These are phyloP conservation scores for Fusarium longipes DNA, from an alignment of 2,329 filamentous ascomycete species.

Conservation along the genomic window DNA sequence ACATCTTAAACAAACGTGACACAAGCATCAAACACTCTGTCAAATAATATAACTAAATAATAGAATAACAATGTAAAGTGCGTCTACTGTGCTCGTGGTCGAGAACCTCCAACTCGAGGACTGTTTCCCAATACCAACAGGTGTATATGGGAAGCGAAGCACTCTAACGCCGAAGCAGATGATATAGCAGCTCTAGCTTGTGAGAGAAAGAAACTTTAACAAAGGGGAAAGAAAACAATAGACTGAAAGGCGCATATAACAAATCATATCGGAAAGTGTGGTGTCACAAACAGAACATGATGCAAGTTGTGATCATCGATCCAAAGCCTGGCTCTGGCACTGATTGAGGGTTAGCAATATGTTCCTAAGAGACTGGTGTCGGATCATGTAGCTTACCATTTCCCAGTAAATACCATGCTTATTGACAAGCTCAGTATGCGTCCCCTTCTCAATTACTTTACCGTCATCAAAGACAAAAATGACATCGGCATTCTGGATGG, in stretches of 20 bases:
- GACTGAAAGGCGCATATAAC: not conserved
- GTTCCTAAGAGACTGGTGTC: not conserved
- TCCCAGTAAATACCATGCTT: slow-evolving; percentile 38
- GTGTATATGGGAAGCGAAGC: too few species aligned
- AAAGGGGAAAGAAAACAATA: too few species aligned
- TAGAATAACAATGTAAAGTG: too few species aligned
- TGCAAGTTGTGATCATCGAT: slow-evolving; percentile 4
- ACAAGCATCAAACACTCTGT: not conserved
- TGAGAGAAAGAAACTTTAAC: too few species aligned
- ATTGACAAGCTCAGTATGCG: slow-evolving; percentile 47
- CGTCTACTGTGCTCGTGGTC: not conserved
- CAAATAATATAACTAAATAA: not conserved
- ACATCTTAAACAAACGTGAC: not conserved
- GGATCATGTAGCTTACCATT: slow-evolving; percentile 25
- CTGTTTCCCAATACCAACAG: not conserved
- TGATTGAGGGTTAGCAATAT: not conserved
- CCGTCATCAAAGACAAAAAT: slow-evolving; percentile 60
- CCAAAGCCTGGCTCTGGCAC: slow-evolving; percentile 40
- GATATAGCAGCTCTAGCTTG: too few species aligned
- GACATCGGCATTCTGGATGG: slow-evolving; percentile 56
- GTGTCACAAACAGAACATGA: not conserved
- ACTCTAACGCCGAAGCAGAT: not conserved
- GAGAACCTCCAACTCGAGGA: not conserved
- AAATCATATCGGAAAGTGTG: not conserved
- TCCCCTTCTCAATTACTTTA: slow-evolving; percentile 55